Base-by-base conservation (phyloP, 805 yeast genomes). In the Starmerella geochares region DNA sequence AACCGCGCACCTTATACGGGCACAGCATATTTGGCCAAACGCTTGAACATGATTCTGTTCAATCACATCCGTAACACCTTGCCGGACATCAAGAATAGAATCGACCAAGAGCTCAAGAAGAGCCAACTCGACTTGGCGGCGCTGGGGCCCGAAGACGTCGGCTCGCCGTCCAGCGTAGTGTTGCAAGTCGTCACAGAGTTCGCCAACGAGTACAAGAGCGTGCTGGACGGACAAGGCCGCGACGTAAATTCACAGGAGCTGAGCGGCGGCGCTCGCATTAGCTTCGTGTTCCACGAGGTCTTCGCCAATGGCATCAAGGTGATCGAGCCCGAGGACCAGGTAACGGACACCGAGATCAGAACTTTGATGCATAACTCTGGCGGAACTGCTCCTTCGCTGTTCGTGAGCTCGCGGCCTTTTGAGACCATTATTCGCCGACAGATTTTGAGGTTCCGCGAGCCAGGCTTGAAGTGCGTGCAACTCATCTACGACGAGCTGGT, bases 221-320 rank as follows among this genome's bases (percentile, higher is more conserved):
- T 90, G 38, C 72, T 92, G 58, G 94, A 86, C 60, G 98, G 98
- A 71, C 94, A 87, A 65, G 84, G 94, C 33, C 83, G 80, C 66
- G 98, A 90, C 62, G 75, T 92, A 60, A 80, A 92, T 4, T 78
- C 90, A 11, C 79, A 81, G 65, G 98, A 92, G 69, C 77, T 92
- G 59, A 83, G 94, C 59, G 98, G 98, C 65, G 98, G 95, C 67
- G 98, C 98, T 0, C 83, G 98, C 75, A 86, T 92, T 57, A 83
- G 95, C 36, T 92, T 87, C 71, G 97, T 92, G 14, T 92, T 92
- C 74, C 97, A 92, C 67, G 97, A 92, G 71, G 85, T 92, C 54
- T 92, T 80, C 73, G 83, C 90, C 63, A 88, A 87, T 66, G 98
- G 97, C 71, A 76, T 92, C 50, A 77, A 78, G 63, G 83, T 96